Base-by-base conservation (phyloP, 1,284 basidiomycete species). In the Heterobasidion irregulare region DNA sequence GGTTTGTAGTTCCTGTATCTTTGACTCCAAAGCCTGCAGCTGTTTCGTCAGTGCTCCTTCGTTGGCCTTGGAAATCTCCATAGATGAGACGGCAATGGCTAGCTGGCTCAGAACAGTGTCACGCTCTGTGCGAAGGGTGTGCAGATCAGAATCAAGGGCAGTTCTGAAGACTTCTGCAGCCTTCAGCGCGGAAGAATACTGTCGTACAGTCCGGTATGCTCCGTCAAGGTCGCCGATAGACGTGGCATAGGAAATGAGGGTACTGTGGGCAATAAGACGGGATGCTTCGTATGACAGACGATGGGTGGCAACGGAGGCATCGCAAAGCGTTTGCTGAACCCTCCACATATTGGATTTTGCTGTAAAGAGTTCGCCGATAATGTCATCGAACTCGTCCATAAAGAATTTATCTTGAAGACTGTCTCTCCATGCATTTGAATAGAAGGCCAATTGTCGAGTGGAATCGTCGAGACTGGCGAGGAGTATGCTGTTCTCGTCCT, bases 401-500 rank as follows among this genome's bases (percentile, higher is more conserved):
- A 16, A 33, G 9, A 33, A 19, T 19, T 16, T 10, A 43, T 54
- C 53, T 32, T 34, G 15, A 36, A 16, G 15, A 16, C 45, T 7
- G n/a, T 65, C 64, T 8, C 59, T 58, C n/a, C 70, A 54, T 2
- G 63, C 54, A 16, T 56, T 60, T 6, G 61, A 58, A 55, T 75
- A 73, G 55, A 70, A 70, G 5, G 61, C 55, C 9, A 69, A 63
- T 58, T 81, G 78, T 18, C 71, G 63, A 41, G 76, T 67, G 2
- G 68, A 67, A 19, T 80, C 77, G 10, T 60, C 64, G 12, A 87
- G 64, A 34, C 73, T 70, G 6, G 65, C 61, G 0, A 61, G 53
- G 19, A 87, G 69, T n/a, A 78, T 62, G 7, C 56, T 57, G 56
- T 78, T 84, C 52, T 80, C 73, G 12, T 82, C 78, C 46, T 77